A percentile compares a stretch with the other conserved stretches of the same genome.
These are phyloP conservation scores for Suillus subaureus DNA, from an alignment of 768 basidiomycete genomes.

Conservation along the genomic window DNA sequence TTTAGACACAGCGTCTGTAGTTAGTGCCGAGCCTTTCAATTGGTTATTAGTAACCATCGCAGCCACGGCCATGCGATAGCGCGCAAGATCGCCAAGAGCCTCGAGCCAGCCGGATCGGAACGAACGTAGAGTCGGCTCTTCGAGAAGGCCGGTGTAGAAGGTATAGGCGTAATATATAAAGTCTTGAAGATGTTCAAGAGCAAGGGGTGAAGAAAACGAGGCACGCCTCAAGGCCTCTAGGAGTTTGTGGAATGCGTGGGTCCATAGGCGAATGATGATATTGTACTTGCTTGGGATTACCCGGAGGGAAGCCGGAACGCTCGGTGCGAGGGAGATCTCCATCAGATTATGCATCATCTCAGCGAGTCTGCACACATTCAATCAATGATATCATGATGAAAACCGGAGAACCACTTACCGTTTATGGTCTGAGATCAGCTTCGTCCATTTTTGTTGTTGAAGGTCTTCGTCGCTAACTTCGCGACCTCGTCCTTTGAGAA, in stretches of 20 bases:
- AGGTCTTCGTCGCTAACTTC: slow-evolving; percentile 51
- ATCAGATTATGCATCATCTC: slow-evolving; percentile 91
- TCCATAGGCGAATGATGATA: slow-evolving; percentile 93
- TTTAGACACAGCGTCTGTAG: slow-evolving; percentile 56
- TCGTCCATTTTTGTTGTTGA: slow-evolving; percentile 78
- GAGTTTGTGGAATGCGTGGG: slow-evolving; percentile 84
- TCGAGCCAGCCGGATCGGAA: slow-evolving; percentile 93
- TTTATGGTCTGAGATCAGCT: slow-evolving; percentile 79
- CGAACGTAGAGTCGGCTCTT: slow-evolving; percentile 67
- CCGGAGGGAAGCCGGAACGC: slow-evolving; percentile 85
- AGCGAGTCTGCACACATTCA: slow-evolving; percentile 62
- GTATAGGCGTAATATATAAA: slow-evolving; percentile 95
- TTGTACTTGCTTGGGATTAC: slow-evolving; percentile 94
- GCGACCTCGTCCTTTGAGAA: slow-evolving; percentile 36
- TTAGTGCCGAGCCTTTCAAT: slow-evolving; percentile 47
- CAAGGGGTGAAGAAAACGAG: slow-evolving; percentile 61
- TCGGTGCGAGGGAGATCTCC: slow-evolving; percentile 80
- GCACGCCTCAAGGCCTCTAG: slow-evolving; percentile 90
- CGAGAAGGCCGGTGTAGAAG: slow-evolving; percentile 88
- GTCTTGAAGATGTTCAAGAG: slow-evolving; percentile 90
- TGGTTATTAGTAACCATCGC: slow-evolving; percentile 66
- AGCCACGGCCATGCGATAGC: slow-evolving; percentile 97
- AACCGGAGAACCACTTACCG: slow-evolving; percentile 52
- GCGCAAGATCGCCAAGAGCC: slow-evolving; percentile 92
- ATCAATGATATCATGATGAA: slow-evolving; percentile 12